Conservation (phyloP, 768 basidiomycete species). For the Auricularia auricula-judae region DNA sequence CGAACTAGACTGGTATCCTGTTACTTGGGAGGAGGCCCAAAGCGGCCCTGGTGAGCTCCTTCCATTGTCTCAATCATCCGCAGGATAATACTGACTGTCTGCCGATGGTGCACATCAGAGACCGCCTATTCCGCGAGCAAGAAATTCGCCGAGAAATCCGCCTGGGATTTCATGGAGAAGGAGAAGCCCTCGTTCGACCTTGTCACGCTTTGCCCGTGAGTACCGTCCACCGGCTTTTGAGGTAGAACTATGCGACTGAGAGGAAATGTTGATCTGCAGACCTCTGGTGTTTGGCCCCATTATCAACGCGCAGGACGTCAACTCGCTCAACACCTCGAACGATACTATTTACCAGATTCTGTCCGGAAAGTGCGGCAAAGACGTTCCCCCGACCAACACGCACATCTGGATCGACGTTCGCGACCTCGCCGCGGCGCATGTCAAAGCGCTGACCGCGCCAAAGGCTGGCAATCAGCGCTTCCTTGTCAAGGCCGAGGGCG, state of each 20-base stretch:
- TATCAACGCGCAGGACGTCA: constrained; percentile 1
- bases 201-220: constrained; percentile 4
- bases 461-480: constrained; percentile 48
- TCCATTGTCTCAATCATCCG: background rate
- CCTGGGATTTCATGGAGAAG: constrained; percentile 6
- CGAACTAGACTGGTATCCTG: background rate
- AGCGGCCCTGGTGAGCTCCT: background rate
- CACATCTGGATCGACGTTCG: constrained; percentile 39
- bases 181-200: constrained; percentile 7
- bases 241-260: background rate
- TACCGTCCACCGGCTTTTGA: background rate
- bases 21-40: constrained; percentile 1
- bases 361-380: background rate
- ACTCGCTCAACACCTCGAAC: constrained; percentile 1
- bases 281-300: constrained; percentile 5
- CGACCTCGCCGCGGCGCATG: constrained; percentile 45
- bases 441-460: constrained; percentile 36
- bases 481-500: constrained; percentile 28
- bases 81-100: too few species aligned
- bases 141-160: constrained; percentile 5
- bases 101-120: background rate
- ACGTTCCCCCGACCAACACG: background rate
- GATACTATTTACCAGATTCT: constrained; percentile 1
- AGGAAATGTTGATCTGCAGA: background rate
- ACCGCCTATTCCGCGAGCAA: constrained; percentile 4